Base-by-base conservation (phyloP, 2,329 filamentous ascomycete species). In the Scortechinia acanthostroma region DNA sequence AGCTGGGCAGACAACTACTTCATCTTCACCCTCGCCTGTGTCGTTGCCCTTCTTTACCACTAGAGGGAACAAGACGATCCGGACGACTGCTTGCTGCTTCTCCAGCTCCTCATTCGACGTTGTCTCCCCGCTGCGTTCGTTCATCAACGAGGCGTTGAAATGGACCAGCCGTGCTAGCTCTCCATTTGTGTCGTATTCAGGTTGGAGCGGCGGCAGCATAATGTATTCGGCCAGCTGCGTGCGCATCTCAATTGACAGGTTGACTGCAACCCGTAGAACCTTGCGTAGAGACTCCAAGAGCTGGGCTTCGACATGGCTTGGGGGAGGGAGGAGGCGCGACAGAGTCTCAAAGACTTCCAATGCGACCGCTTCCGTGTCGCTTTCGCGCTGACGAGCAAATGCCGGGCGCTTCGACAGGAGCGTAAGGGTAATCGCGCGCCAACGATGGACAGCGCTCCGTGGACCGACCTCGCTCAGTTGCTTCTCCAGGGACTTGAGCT, bases 11-110 rank as follows among this genome's bases (percentile, higher is more conserved):
- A 98, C 89, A 42, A 97, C 91, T 51, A 95, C 88, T 30, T 30
- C n/a, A 53, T 96, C 90, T 45, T 96, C 89, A 45, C 91, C 91
- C 45, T 85, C 76, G 20, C 91, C 93, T 33, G 74, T 71, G 59
- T 97, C 91, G 57, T 95, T 88, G 45, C 91, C 91, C 70, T 93
- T 94, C 70, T 95, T 95, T 55, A 97, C 88, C 16, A 98, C 91
- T 1, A 97, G 76, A 6, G 94, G 94, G 72, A 98, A 98, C 33
- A 98, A 77, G 2, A 98, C 91, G 49, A 95, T 80, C 53, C 93
- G 87, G 33, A 98, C 90, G 16, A 91, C 79, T 21, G 89, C 83
- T 33, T 79, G 75, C 49, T 84, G 76, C 4, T 74, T 72, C 63
- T 97, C 87, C 20, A 95, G 77, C 44, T 91, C 86, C 52, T 91